Evolutionary conservation across 805 yeast genomes (phyloP).

Genomic region (Schwanniomyces sp.): DNA sequence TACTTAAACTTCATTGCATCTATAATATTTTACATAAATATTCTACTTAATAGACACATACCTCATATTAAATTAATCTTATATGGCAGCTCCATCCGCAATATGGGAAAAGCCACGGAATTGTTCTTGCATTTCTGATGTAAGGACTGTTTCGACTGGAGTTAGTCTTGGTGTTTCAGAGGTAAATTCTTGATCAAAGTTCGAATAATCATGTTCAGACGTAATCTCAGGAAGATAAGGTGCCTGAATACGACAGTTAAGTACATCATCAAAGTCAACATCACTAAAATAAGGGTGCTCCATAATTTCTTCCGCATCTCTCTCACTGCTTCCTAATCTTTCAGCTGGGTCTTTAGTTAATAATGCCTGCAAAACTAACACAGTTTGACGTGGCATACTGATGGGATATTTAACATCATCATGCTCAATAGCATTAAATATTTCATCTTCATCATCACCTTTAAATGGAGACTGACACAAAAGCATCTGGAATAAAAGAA

Average conservation of each 20-base stretch:
- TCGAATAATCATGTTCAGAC: slow-evolving; percentile 86
- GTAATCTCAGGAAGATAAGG: slow-evolving; percentile 88
- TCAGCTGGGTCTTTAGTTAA: slow-evolving; percentile 83
- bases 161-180: slow-evolving; percentile 92
- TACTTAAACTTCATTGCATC: not conserved
- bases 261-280: slow-evolving; percentile 85
- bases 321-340: slow-evolving; percentile 83
- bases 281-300: slow-evolving; percentile 91
- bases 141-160: slow-evolving; percentile 85
- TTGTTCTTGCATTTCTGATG: slow-evolving; percentile 89
- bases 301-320: slow-evolving; percentile 93
- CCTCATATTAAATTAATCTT: not conserved
- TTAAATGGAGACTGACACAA: slow-evolving; percentile 95
- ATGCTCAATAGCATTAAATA: slow-evolving; percentile 91
- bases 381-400: slow-evolving; percentile 96
- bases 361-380: slow-evolving; percentile 86
- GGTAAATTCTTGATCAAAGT: slow-evolving; percentile 94
- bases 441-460: slow-evolving; percentile 96
- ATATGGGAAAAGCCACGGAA: slow-evolving; percentile 95
- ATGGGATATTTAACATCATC: slow-evolving; percentile 97
- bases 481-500: slow-evolving; percentile 91
- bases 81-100: slow-evolving; percentile 54
- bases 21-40: not conserved
- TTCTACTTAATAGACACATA: not conserved
- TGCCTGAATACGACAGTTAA: slow-evolving; percentile 69